Percentiles rank a stretch among this genome's conserved stretches.
phyloP scores from a whole-genome alignment of 2,329 filamentous ascomycete genomes.

The Pestalotiopsis sp. region DNA sequence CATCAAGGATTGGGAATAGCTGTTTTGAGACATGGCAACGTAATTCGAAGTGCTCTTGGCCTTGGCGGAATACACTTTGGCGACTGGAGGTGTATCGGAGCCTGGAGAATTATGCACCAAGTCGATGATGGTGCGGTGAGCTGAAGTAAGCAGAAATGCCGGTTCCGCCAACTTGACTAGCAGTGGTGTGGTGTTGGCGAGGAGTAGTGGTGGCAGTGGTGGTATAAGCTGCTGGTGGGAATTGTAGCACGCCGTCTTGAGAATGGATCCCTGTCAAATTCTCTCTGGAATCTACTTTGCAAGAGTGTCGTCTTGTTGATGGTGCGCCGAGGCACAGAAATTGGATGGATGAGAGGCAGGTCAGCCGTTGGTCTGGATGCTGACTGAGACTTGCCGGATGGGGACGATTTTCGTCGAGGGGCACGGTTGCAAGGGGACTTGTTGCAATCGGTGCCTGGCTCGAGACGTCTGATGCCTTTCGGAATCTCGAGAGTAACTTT shows the following conservation, averaged over 20 bases:
- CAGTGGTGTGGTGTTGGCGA: neutral
- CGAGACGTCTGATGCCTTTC: slow-evolving; percentile 15
- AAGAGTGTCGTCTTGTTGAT: neutral
- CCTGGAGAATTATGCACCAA: slow-evolving; percentile 9
- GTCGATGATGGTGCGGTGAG: neutral
- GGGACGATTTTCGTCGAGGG: slow-evolving; percentile 8
- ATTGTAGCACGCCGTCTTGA: neutral
- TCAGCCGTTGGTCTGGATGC: neutral
- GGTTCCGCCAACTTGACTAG: slow-evolving; percentile 6
- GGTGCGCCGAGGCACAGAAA: neutral
- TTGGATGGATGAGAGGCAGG: neutral
- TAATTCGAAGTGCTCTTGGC: slow-evolving; percentile 14
- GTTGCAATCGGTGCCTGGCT: slow-evolving; percentile 15
- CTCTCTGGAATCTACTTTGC: neutral
- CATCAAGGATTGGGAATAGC: slow-evolving; percentile 35
- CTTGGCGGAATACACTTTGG: slow-evolving; percentile 20
- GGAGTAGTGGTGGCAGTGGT: neutral
- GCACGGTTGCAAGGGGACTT: neutral
- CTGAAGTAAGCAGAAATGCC: neutral
- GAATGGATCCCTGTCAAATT: neutral
- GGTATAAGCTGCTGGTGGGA: neutral
- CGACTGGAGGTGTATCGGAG: neutral
- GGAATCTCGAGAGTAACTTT: slow-evolving; percentile 1
- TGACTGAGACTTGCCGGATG: neutral
- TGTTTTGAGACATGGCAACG: slow-evolving; percentile 34